Base-by-base conservation (phyloP, 441 rosid genomes). In the Erodium moschatum region DNA sequence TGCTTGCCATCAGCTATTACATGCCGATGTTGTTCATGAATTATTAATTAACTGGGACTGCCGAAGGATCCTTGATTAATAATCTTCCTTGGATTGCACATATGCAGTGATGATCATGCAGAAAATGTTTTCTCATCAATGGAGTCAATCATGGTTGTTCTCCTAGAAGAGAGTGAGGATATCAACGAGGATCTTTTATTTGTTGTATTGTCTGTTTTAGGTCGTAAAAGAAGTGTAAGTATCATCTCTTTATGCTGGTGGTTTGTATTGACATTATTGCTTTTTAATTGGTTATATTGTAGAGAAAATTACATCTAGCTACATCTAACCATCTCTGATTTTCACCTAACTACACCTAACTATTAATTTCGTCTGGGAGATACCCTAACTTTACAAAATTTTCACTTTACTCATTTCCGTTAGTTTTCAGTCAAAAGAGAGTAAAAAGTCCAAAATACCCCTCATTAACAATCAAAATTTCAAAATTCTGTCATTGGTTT, bases 91-190 rank as follows among this genome's bases (percentile, higher is more conserved):
- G 62, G 67, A 70, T 64, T 33, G 58, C 66, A 68, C 70, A 56
- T 44, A 15, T 81, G 86, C 96, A 96, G 99, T 67, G 97, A 92
- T 82, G 92, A 92, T 78, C 98, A 90, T 78, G 96, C 90, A 71
- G 91, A 90, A 81, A 86, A 82, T 81, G 91, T 96, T 79, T 67
- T 89, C 27, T 77, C 90, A 35, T 92, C 99, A 69, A 96, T 96
- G 98, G 92, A 88, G 79, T 87, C 87, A 65, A 92, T 90, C 82
- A 88, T 96, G 94, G 77, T 72, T 52, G 87, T 87, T 78, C 89
- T 92, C 70, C 75, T 96, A 79, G 96, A 96, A 84, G 97, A 96
- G 78, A 96, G 96, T 70, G 98, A 92, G 82, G 98, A 92, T 75
- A 79, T 92, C 70, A 79, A 64, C 54, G 99, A 96, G 75, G 92